Base-by-base conservation (phyloP, 495 filamentous ascomycete species). In the Penicillium daleae region DNA sequence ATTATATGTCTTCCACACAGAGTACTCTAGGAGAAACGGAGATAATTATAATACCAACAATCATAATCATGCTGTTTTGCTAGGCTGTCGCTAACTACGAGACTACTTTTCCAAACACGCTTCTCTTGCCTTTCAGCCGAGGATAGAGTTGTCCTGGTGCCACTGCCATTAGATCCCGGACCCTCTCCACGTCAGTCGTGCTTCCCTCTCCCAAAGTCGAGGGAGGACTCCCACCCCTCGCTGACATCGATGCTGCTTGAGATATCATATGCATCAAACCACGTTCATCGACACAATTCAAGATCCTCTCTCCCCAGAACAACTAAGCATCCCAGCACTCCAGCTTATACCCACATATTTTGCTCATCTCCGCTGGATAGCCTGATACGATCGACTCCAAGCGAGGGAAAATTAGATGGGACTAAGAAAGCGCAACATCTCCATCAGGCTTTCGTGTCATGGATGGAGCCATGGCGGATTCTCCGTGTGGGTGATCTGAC, bases 401-500 rank as follows among this genome's bases (percentile, higher is more conserved):
- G 51, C n/a, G 51, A 54, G 51, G n/a, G 31, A 21, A 54, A 54
- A 10, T 5, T 32, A 13, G 17, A 21, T 12, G 29, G n/a, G 15
- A 19, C 32, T 4, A 42, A 21, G 17, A 27, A n/a, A 56, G 27
- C 32, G 26, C 52, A 44, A 29, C 60, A n/a, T 22, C n/a, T 21
- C 42, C 4, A 21, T 46, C 42, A 46, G 42, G 42, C 42, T 22
- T n/a, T 46, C 42, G 60, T 56, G 56, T 59, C 62, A 64, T 58
- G 56, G 29, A 59, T 59, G 56, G 50, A 56, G 40, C 26, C 39
- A 21, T 52, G n/a, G 67, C 65, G 64, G 68, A 65, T 62, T 59
- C 61, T 62, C 57, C 56, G 62, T 58, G 42, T 68, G 66, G 50
- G 42, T 60, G 56, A 67, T 67, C 66, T 68, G 68, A 70, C 67